Evolutionary conservation across 2,329 filamentous ascomycete genomes (phyloP).

Genomic region (Metarhizium guizhouense): DNA sequence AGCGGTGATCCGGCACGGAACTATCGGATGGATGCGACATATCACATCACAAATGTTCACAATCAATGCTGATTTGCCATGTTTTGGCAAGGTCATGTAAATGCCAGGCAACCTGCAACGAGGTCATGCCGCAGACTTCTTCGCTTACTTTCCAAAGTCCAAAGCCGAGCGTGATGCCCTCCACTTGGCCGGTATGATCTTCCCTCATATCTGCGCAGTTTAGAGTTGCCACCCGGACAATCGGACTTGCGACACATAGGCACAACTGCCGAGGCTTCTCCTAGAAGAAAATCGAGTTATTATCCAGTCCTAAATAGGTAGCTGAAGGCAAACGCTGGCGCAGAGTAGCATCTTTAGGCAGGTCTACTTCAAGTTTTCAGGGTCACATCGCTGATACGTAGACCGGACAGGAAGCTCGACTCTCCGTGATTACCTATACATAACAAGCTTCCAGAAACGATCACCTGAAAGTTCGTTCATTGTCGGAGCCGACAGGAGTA

Average conservation of each 20-base stretch:
- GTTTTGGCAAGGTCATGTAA: background rate
- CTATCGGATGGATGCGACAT: no score
- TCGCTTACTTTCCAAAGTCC: no score
- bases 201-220: background rate
- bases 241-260: background rate
- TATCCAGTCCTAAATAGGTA: background rate
- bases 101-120: background rate
- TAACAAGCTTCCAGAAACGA: background rate
- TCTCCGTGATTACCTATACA: background rate
- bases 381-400: slow-evolving; percentile 1
- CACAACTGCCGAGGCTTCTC: background rate
- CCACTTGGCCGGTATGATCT: background rate
- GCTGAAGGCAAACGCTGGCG: background rate
- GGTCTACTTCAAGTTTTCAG: background rate
- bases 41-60: no score
- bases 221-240: background rate
- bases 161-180: background rate
- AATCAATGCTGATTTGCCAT: background rate
- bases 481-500: background rate
- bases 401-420: slow-evolving; percentile 6
- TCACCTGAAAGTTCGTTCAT: background rate
- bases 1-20: no score
- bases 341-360: background rate
- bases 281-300: background rate
- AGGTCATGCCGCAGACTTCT: background rate